These are phyloP conservation scores for Prunus padus DNA, from an alignment of 306 rosid genomes.

Conservation along the genomic window DNA sequence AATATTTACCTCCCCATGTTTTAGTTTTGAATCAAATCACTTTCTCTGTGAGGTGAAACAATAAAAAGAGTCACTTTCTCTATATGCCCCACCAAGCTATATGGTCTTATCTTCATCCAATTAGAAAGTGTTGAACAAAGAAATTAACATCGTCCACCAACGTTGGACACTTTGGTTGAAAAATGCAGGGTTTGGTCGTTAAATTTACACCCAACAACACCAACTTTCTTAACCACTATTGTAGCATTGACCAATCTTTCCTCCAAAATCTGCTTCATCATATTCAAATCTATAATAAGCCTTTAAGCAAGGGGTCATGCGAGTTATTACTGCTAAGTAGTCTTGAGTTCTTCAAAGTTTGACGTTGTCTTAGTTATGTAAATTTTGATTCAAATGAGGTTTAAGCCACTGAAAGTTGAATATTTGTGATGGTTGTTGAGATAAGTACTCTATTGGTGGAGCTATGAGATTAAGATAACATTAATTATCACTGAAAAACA, in stretches of 20 bases:
- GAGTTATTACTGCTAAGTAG: neutral
- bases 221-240: neutral
- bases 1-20: neutral
- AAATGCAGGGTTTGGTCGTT: conserved; percentile 1
- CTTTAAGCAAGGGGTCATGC: neutral
- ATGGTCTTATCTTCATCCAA: neutral
- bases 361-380: neutral
- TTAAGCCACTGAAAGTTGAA: too few relatives aligned
- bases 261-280: neutral
- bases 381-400: too few relatives aligned
- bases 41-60: too few relatives aligned
- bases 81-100: neutral
- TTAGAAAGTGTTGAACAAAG: neutral
- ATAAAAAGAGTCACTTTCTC: neutral
- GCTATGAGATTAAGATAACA: too few relatives aligned
- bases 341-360: neutral
- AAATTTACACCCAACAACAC: neutral
- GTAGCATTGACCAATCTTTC: conserved; percentile 4
- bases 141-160: neutral
- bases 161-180: conserved; percentile 6
- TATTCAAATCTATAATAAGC: neutral
- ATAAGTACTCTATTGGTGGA: too few relatives aligned
- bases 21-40: neutral
- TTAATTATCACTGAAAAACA: neutral
- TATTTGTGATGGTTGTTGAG: too few relatives aligned